These are phyloP conservation scores for Pichia kluyveri DNA, from an alignment of 805 yeast species.

Conservation along the genomic window DNA sequence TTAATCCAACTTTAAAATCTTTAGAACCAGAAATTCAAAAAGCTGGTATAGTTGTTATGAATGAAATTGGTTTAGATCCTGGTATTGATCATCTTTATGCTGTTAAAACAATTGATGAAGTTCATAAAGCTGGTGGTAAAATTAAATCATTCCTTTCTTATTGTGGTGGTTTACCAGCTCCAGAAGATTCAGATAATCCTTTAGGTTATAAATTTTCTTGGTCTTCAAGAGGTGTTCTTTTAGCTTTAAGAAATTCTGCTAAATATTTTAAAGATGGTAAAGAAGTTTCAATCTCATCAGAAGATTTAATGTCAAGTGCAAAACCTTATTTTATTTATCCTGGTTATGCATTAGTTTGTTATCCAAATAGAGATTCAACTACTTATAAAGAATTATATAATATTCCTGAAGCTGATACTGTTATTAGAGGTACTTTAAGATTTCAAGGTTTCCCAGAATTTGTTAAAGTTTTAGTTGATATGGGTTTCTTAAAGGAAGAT, in stretches of 20 bases:
- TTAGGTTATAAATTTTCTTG: constrained; percentile 98
- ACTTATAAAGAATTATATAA: constrained; percentile 83
- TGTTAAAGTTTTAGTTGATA: constrained; percentile 87
- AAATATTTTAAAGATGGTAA: constrained; percentile 82
- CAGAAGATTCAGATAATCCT: constrained; percentile 96
- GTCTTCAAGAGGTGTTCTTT: constrained; percentile 96
- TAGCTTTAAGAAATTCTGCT: constrained; percentile 92
- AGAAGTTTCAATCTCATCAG: constrained; percentile 69
- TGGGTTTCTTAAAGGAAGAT: constrained; percentile 84
- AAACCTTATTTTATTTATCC: constrained; percentile 94
- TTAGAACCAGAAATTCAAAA: constrained; percentile 80
- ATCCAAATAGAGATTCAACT: constrained; percentile 98
- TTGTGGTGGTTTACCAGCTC: constrained; percentile 99
- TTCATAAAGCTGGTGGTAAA: constrained; percentile 84
- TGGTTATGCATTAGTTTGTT: constrained; percentile 88
- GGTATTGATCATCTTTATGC: constrained; percentile 98
- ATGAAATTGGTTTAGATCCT: constrained; percentile 98
- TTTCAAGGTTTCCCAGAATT: constrained; percentile 99
- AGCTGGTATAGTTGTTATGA: constrained; percentile 97
- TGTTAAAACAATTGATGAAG: constrained; percentile 96
- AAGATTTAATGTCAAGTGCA: constrained; percentile 91
- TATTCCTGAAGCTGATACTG: constrained; percentile 96
- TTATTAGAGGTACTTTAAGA: constrained; percentile 94
- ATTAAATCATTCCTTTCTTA: constrained; percentile 88
- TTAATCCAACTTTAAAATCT: constrained; percentile 82